Conservation (phyloP, 139 green algal species). For the Chlamydomonas sp. region DNA sequence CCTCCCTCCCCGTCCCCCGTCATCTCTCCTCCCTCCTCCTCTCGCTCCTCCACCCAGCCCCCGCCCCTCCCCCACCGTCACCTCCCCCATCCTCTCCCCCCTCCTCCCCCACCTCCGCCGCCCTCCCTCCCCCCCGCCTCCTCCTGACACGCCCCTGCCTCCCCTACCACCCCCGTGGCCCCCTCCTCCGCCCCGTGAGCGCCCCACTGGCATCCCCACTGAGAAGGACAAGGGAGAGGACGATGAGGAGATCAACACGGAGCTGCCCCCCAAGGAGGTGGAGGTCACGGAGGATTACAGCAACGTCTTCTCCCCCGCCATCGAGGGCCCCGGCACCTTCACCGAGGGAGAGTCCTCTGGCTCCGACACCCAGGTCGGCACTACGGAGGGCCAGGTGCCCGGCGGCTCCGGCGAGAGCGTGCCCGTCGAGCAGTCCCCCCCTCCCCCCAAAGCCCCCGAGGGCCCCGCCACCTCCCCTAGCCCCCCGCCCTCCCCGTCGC, state of each 20-base stretch:
- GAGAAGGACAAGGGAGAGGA: constrained; percentile 3
- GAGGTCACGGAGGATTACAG: not conserved
- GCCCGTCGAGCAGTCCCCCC: not conserved
- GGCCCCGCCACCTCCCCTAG: not conserved
- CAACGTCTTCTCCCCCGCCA: not conserved
- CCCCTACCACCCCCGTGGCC: no score
- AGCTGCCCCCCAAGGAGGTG: not conserved
- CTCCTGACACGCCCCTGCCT: no score
- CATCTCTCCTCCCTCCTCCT: no score
- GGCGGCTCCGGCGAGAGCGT: not conserved
- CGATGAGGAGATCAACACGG: not conserved
- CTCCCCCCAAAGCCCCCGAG: no score
- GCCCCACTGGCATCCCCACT: no score
- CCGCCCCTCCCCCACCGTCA: no score
- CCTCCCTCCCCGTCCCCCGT: not conserved
- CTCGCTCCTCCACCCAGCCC: no score
- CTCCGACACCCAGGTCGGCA: not conserved
- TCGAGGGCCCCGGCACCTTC: constrained; percentile 6
- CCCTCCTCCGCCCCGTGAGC: not conserved
- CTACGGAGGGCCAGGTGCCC: not conserved
- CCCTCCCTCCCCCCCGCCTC: no score
- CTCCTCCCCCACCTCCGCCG: no score
- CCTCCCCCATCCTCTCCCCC: not conserved
- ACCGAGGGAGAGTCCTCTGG: not conserved
- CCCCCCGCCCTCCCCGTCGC: not conserved